These are phyloP conservation scores for Saururus chinensis DNA, from an alignment of 164 flowering plant species.

Conservation along the genomic window DNA sequence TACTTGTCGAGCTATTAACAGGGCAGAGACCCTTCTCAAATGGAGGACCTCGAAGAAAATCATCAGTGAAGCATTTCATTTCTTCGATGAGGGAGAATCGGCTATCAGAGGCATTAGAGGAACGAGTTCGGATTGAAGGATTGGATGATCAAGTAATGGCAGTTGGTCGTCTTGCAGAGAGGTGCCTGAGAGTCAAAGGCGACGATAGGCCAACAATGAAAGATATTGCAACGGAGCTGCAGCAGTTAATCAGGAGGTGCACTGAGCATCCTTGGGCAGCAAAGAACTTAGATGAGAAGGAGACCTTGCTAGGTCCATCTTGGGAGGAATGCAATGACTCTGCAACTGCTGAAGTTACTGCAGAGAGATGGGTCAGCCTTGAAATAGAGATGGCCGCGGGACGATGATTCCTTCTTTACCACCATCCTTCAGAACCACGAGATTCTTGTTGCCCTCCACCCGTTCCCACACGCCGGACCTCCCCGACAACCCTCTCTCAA, in stretches of 20 bases:
- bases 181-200: slow-evolving; percentile 5
- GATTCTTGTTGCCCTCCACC: too few species aligned
- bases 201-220: slow-evolving; percentile 7
- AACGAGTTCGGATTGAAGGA: neutral
- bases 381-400: neutral
- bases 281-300: neutral
- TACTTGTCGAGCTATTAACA: slow-evolving; percentile 2
- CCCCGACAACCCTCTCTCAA: too few species aligned
- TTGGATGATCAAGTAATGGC: neutral
- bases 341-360: neutral
- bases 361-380: neutral
- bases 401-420: neutral
- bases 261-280: neutral
- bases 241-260: neutral
- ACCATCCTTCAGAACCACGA: too few species aligned
- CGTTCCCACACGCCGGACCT: too few species aligned
- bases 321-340: neutral
- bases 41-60: neutral
- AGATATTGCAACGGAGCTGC: slow-evolving; percentile 2
- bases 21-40: neutral
- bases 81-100: neutral
- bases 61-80: neutral
- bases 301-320: neutral
- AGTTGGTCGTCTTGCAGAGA: slow-evolving; percentile 1
- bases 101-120: neutral